phyloP scores from a whole-genome alignment of 371 early-diverging fungal genomes.

The Nematocida sp. region DNA sequence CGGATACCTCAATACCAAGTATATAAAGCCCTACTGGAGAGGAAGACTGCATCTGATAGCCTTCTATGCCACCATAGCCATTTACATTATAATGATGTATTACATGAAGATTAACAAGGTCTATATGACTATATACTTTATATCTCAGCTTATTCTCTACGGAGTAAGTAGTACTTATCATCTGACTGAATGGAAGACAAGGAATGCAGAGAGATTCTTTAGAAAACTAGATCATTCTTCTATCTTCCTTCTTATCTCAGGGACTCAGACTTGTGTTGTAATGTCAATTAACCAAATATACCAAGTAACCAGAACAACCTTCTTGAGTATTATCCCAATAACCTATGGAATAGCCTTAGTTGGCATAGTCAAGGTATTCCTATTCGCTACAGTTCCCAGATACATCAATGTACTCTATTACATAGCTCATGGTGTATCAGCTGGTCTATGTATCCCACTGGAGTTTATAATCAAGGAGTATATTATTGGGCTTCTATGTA shows the following conservation, averaged over 20 bases:
- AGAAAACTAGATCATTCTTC: slow-evolving; percentile 63
- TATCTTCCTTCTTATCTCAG: slow-evolving; percentile 64
- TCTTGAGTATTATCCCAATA: slow-evolving; percentile 18
- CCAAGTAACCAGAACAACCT: neutral
- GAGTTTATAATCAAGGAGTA: slow-evolving; percentile 10
- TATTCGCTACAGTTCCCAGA: slow-evolving; percentile 46
- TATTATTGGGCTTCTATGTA: slow-evolving; percentile 42
- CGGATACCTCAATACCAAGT: neutral
- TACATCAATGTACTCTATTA: slow-evolving; percentile 61
- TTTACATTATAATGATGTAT: slow-evolving; percentile 11
- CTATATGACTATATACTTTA: slow-evolving; percentile 41
- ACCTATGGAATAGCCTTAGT: slow-evolving; percentile 61
- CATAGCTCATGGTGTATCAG: slow-evolving; percentile 61
- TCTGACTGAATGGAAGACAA: slow-evolving; percentile 52
- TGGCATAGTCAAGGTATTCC: slow-evolving; percentile 59
- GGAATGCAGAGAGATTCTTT: slow-evolving; percentile 42
- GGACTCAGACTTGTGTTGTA: slow-evolving; percentile 63
- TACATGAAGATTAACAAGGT: neutral
- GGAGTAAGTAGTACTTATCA: slow-evolving; percentile 64
- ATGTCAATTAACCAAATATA: slow-evolving; percentile 25
- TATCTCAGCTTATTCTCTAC: slow-evolving; percentile 62
- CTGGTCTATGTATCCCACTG: slow-evolving; percentile 56
- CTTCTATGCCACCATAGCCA: slow-evolving; percentile 50
- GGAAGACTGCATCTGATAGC: slow-evolving; percentile 63
- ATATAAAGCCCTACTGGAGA: slow-evolving; percentile 53